Base-by-base conservation (phyloP, 139 green algal species). In the Ettlia oleoabundans region DNA sequence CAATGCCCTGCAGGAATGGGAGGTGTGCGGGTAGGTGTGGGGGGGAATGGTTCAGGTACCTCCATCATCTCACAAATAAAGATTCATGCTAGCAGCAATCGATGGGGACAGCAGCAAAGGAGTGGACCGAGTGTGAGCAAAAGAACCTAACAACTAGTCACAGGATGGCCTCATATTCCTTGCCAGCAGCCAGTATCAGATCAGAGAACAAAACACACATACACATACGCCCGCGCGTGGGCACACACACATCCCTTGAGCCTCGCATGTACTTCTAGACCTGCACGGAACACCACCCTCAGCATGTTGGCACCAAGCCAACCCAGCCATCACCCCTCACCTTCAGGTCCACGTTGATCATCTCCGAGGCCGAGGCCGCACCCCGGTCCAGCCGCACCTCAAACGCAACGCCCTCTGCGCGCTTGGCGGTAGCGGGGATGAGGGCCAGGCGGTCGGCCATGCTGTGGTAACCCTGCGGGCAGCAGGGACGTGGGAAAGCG, bases 301-400 rank as follows among this genome's bases (percentile, higher is more conserved):
- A 24, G n/a, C 37, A 51, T 15, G 37, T 65, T n/a, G 21, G 5
- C 55, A 65, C 18, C 55, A 28, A 9, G 5, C 28, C 21, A n/a
- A 28, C 18, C 55, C 55, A 28, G 18, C 55, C 55, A 28, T 5
- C 67, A 62, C 22, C 33, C 40, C 74, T 53, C 78, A 92, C 92
- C 88, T 97, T 96, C 32, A 98, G 82, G 87, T 98, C 94, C 19
- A 93, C 80, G 61, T 86, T 89, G 37, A 95, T 55, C 69, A 98
- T 89, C 26, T 93, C 92, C 4, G 75, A 63, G 19, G 83, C 82
- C 3, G 78, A 72, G 24, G 58, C 38, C 22, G 88, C 91, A 5
- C 78, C 71, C 0, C 90, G 71, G 71, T 95, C 89, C 42, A 98
- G 66, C 9, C 58, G 37, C 47, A 96, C 82, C 80, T 96, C 92